phyloP scores from a whole-genome alignment of 805 yeast species.

The Yarrowia yakushimensis region DNA sequence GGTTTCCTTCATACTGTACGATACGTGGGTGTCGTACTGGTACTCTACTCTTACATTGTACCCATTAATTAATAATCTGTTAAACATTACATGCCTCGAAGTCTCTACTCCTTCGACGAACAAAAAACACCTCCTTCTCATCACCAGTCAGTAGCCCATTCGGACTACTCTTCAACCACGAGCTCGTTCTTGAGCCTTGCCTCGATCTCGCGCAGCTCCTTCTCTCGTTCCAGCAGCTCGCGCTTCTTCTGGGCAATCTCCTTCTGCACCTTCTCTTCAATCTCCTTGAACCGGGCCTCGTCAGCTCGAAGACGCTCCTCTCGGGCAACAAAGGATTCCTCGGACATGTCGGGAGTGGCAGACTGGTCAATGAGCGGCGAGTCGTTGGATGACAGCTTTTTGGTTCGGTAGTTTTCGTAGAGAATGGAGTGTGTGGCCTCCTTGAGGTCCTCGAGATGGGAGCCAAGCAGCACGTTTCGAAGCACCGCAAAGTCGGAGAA shows the following conservation, averaged over 20 bases:
- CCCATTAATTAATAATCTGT: slow-evolving; percentile 15
- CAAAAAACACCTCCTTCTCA: not conserved
- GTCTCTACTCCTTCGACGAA: not conserved
- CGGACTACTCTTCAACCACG: not conserved
- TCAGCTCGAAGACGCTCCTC: slow-evolving; percentile 44
- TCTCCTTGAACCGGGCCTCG: slow-evolving; percentile 39
- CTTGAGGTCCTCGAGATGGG: slow-evolving; percentile 74
- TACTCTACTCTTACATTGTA: not conserved
- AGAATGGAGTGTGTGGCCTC: slow-evolving; percentile 73
- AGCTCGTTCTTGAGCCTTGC: slow-evolving; percentile 32
- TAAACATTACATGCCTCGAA: slow-evolving; percentile 12
- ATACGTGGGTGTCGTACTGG: too few relatives aligned
- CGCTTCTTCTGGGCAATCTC: slow-evolving; percentile 41
- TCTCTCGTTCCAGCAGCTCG: slow-evolving; percentile 41
- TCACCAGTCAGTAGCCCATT: not conserved
- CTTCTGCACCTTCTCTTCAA: slow-evolving; percentile 39
- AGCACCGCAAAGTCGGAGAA: slow-evolving; percentile 41
- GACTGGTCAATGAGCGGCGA: slow-evolving; percentile 27
- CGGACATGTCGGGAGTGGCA: slow-evolving; percentile 40
- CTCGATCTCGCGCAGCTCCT: slow-evolving; percentile 42
- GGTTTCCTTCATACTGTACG: too few relatives aligned
- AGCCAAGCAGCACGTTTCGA: slow-evolving; percentile 65
- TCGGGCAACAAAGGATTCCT: slow-evolving; percentile 39
- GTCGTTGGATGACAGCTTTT: slow-evolving; percentile 49
- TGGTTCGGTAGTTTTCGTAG: slow-evolving; percentile 77